Percentiles rank a stretch among this genome's conserved stretches.
These are phyloP conservation scores for Aspergillus pseudoterreus DNA, from an alignment of 2,329 filamentous ascomycete species.

Conservation along the genomic window DNA sequence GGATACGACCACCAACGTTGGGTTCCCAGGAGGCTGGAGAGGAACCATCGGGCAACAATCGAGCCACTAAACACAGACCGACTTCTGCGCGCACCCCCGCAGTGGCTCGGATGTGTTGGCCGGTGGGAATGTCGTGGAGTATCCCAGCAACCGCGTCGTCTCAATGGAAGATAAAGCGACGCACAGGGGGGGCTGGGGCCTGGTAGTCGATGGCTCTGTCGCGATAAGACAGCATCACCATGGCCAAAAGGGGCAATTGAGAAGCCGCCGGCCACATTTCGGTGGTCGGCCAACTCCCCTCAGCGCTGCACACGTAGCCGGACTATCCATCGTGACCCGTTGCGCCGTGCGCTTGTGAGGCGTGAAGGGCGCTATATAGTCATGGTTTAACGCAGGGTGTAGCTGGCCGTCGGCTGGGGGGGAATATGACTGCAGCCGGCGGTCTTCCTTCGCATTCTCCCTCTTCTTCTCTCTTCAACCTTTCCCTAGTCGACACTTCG, in stretches of 20 bases:
- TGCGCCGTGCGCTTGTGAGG: conserved; percentile 12
- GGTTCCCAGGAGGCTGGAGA: background rate
- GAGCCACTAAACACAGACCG: conserved; percentile 1
- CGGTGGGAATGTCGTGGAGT: background rate
- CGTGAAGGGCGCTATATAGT: background rate
- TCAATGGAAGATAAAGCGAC: background rate
- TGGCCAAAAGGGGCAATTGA: conserved; percentile 7
- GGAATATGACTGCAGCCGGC: background rate
- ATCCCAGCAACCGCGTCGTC: background rate
- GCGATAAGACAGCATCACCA: conserved; percentile 1
- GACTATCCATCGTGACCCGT: conserved; percentile 15
- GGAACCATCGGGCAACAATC: conserved; percentile 1
- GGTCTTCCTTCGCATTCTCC: background rate
- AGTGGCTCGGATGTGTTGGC: background rate
- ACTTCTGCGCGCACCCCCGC: background rate
- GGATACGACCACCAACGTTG: background rate
- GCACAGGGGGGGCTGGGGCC: too few species aligned
- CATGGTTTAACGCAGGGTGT: too few species aligned
- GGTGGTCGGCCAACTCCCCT: conserved; percentile 19
- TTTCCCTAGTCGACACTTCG: too few species aligned
- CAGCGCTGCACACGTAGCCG: conserved; percentile 34
- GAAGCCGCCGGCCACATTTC: conserved; percentile 15
- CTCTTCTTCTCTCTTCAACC: background rate
- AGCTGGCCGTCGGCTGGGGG: too few species aligned
- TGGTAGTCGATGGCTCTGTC: background rate